These are phyloP conservation scores for Cryptosporidium felis DNA, from an alignment of 169 alveolate genomes.

Conservation along the genomic window DNA sequence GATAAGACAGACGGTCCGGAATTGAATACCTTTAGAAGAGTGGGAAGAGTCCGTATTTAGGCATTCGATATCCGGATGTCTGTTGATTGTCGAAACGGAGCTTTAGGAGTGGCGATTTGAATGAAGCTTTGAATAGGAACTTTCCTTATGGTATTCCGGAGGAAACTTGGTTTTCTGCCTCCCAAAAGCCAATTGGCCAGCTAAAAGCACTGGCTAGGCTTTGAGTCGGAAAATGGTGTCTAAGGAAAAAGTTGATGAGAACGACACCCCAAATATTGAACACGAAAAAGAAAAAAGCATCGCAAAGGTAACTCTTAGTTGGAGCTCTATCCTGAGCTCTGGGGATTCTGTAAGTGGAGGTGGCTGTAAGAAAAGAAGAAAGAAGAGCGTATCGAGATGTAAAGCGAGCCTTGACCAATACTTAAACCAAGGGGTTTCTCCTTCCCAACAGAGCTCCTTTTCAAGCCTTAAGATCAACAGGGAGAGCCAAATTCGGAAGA, in stretches of 20 bases:
- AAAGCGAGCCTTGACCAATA: neutral
- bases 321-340: slow-evolving; percentile 6
- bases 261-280: neutral
- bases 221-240: neutral
- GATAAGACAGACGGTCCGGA: neutral
- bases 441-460: neutral
- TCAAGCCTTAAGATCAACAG: neutral
- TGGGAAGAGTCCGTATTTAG: too few species aligned
- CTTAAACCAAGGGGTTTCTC: neutral
- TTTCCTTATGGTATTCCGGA: too few species aligned
- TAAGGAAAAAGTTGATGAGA: neutral
- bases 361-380: slow-evolving; percentile 15
- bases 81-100: too few species aligned
- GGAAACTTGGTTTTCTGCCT: too few species aligned
- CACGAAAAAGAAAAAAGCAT: neutral
- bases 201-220: too few species aligned
- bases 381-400: neutral
- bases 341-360: slow-evolving; percentile 7
- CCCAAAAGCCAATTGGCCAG: too few species aligned
- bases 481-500: neutral
- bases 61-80: too few species aligned
- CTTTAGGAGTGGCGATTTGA: too few species aligned
- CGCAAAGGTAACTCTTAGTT: neutral
- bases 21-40: neutral
- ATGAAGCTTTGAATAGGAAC: too few species aligned